Percentiles rank a stretch among this genome's conserved stretches.
Evolutionary conservation across 179 eudicot genomes (phyloP).

Genomic region (Kewa caespitosa): DNA sequence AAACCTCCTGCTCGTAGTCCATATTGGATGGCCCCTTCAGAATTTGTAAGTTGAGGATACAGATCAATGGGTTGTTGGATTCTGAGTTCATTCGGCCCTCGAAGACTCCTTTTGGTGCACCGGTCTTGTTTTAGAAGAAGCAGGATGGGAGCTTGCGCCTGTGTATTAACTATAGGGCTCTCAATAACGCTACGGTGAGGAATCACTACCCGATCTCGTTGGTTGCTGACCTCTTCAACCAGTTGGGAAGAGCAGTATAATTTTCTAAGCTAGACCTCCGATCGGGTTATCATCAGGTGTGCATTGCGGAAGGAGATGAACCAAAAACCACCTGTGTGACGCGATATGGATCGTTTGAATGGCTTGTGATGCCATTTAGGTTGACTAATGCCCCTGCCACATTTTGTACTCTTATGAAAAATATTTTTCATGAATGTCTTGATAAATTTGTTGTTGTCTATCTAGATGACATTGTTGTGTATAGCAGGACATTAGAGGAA

Average conservation of each 20-base stretch:
- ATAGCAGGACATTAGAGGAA: background rate
- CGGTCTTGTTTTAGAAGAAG: background rate
- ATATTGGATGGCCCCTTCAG: background rate
- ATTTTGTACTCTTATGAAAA: too few species aligned
- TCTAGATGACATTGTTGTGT: background rate
- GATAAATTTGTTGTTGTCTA: background rate
- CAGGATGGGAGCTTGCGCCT: background rate
- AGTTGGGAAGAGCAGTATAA: background rate
- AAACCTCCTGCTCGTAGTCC: too few species aligned
- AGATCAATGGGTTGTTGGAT: background rate
- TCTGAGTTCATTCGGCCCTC: background rate
- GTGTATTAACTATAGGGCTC: background rate
- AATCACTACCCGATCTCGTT: background rate
- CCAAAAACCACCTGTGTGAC: background rate
- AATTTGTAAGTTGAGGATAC: background rate
- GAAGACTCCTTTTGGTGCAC: background rate
- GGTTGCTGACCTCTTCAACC: conserved; percentile 3
- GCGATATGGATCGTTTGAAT: background rate
- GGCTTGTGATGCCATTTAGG: background rate
- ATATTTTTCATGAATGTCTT: too few species aligned
- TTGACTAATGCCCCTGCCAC: too few species aligned
- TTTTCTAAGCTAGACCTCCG: background rate
- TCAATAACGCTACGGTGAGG: background rate
- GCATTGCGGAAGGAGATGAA: conserved; percentile 9
- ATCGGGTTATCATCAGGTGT: background rate